A percentile compares a stretch with the other conserved stretches of the same genome.
Evolutionary conservation across 371 early-diverging fungal genomes (phyloP).

Genomic region (Umbelopsis sp.): DNA sequence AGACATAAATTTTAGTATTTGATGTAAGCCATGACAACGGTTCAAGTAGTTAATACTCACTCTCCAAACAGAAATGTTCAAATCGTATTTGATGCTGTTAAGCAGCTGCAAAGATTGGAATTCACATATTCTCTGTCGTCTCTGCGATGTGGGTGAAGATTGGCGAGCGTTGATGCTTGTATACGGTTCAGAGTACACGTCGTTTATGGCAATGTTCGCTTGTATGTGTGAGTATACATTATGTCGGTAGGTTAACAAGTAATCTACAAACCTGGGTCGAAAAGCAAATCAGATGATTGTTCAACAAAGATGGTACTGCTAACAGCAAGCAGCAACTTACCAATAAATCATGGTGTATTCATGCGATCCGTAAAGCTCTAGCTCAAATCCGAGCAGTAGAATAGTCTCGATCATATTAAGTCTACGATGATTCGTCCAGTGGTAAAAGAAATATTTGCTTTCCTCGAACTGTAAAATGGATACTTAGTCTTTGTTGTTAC

Average conservation of each 20-base stretch:
- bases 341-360: conserved; percentile 73
- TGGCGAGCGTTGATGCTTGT: not conserved
- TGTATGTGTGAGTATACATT: not conserved
- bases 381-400: conserved; percentile 69
- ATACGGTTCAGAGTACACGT: not conserved
- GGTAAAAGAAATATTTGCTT: conserved; percentile 55
- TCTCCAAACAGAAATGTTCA: conserved; percentile 38
- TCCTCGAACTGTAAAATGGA: not conserved
- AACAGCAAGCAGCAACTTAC: conserved; percentile 37
- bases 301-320: no score
- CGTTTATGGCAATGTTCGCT: not conserved
- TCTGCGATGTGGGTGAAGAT: conserved; percentile 12
- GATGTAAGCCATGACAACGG: not conserved
- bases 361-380: conserved; percentile 69
- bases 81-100: conserved; percentile 24
- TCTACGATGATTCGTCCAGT: conserved; percentile 76
- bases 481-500: not conserved
- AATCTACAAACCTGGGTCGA: conserved; percentile 29
- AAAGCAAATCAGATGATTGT: not conserved
- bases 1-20: not conserved
- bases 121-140: conserved; percentile 18
- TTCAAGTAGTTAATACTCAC: conserved; percentile 19
- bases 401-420: conserved; percentile 62
- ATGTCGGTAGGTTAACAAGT: conserved; percentile 26
- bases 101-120: conserved; percentile 20